These are phyloP conservation scores for Strobilomyces confusus DNA, from an alignment of 768 basidiomycete genomes.

Conservation along the genomic window DNA sequence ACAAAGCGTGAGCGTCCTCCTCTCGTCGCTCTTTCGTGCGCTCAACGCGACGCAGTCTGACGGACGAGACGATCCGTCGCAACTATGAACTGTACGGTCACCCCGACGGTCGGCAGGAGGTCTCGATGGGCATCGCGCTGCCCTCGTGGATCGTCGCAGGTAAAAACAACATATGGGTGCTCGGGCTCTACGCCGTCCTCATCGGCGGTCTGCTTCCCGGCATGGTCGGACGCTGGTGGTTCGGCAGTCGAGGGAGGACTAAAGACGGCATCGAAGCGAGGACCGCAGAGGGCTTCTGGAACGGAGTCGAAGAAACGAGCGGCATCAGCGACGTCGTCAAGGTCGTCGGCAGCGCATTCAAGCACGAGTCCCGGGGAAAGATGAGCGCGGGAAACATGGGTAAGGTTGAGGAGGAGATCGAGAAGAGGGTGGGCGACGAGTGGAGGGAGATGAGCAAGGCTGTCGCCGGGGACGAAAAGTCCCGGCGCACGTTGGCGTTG, in stretches of 20 bases:
- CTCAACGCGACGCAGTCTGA: conserved; percentile 49
- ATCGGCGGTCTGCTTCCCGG: conserved; percentile 84
- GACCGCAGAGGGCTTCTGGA: conserved; percentile 88
- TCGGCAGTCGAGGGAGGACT: conserved; percentile 81
- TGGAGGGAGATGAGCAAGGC: conserved; percentile 51
- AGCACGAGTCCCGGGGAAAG: conserved; percentile 46
- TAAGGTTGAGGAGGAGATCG: conserved; percentile 49
- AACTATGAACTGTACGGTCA: conserved; percentile 90
- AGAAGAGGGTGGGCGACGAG: conserved; percentile 43
- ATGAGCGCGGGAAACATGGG: conserved; percentile 39
- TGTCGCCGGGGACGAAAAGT: conserved; percentile 35
- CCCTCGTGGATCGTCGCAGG: conserved; percentile 92
- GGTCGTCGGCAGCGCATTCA: conserved; percentile 62
- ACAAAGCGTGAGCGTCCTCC: conserved; percentile 68
- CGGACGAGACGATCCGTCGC: conserved; percentile 86
- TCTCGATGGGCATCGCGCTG: conserved; percentile 92
- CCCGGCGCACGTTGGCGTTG: conserved; percentile 56
- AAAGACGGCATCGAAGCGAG: conserved; percentile 84
- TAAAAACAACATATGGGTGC: conserved; percentile 87
- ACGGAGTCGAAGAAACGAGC: conserved; percentile 75
- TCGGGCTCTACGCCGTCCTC: conserved; percentile 82
- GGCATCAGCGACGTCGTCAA: conserved; percentile 68
- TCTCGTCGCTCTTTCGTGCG: background rate
- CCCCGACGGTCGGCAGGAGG: conserved; percentile 94
- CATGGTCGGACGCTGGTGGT: conserved; percentile 97